Evolutionary conservation across 306 rosid genomes (phyloP), one percentile per base, ranked within the genome.

Genomic region (Hylodesmum podocarpum): DNA sequence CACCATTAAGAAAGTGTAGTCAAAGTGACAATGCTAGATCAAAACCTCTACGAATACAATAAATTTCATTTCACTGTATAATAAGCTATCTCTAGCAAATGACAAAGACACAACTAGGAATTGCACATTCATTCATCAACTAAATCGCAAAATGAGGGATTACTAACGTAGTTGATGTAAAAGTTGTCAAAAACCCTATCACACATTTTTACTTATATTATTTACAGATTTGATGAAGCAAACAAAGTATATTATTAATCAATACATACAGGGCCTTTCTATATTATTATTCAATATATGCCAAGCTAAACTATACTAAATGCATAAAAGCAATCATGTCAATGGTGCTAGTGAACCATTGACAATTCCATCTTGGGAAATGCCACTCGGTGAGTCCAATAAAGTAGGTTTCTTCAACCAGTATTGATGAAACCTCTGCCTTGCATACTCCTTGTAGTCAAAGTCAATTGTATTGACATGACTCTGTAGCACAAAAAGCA

Each of bases 361-460:
- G 69, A 53, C 40, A 40, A 34, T 47, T 58, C 36, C 79, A 36
- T 43, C 65, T 22, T 69, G 61, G 2, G 53, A 40, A 16, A 44
- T 15, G 21, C 73, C 29, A 21, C 39, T 76, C 18, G 72, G 49
- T 39, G 83, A 81, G 65, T 83, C 88, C 88, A 89, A 54, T 37
- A 92, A 37, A 51, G 78, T 71, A 9, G 73, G 71, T 79, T 90
- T 95, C 70, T 76, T 87, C 59, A 84, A 18, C 90, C 90, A 27
- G 83, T 90, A 95, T 65, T 95, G 97, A 69, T 80, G 44, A 76
- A 95, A 88, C 87, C 99, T 89, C 82, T 95, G 99, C 73, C 88
- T 89, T 16, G 97, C 97, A 66, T 91, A 95, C 70, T 89, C 97
- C 70, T 82, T 51, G 89, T 95, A 95, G 76, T 95, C 94, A 64